Evolutionary conservation across 371 early-diverging fungal species (phyloP), one percentile per base, ranked within the genome.

Genomic region (Mucor plumbeus): DNA sequence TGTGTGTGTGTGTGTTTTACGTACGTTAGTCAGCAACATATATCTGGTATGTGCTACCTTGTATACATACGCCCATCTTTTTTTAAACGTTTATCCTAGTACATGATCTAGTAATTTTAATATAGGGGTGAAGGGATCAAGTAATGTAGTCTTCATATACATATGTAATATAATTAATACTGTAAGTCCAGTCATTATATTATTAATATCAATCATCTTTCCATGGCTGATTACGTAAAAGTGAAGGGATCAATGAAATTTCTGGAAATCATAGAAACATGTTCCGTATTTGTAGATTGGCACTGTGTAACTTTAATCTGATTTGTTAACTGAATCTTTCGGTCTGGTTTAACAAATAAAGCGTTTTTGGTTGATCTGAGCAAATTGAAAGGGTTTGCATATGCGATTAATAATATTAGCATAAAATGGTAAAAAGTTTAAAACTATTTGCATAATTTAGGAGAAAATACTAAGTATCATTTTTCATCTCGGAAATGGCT

Each of bases 301-400:
- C 56, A 56, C n/a, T 56, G 56, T 56, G 56, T 56, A 56, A 56
- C 56, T 56, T 14, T 13, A 35, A 34, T 35, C n/a, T 56, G 56
- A 56, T 56, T 56, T 56, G 56, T 56, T 56, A 50, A 26, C 50
- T 50, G 19, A 13, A 50, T 50, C 50, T 50, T 21, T 50, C 13
- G 9, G 7, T 5, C 3, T 47, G 47, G 11, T 47, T 55, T 55
- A 9, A 55, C 56, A 55, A 55, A 55, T 35, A 55, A 55, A 11
- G 3, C 1, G 33, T 34, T 21, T 10, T 10, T 11, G 11, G 13
- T 19, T 50, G 50, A 50, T 50, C 19, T 50, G 50, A 26, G 13
- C 21, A 21, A 50, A 50, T 26, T 50, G 26, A 26, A 50, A 8
- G 50, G 26, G 26, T 50, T 50, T 50, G 26, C 50, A 50, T 50